These are phyloP conservation scores for Bisporella sp. DNA, from an alignment of 2,329 filamentous ascomycete species.

Conservation along the genomic window DNA sequence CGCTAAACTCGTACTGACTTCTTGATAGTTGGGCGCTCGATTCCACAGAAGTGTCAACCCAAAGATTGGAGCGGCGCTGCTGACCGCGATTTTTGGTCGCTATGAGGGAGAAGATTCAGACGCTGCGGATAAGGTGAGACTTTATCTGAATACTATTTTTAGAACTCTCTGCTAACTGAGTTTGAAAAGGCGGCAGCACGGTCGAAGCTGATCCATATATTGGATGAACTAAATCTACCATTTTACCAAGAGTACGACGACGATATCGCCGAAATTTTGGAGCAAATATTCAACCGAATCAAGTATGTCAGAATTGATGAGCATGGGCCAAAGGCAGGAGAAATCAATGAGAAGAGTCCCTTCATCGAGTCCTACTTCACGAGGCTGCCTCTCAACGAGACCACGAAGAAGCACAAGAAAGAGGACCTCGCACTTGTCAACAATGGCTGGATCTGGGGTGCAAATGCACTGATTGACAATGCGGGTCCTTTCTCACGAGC, in stretches of 20 bases:
- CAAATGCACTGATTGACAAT: constrained; percentile 89
- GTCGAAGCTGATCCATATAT: constrained; percentile 51
- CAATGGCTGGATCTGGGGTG: constrained; percentile 98
- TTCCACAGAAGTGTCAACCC: constrained; percentile 68
- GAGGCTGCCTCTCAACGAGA: constrained; percentile 70
- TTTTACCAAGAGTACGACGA: constrained; percentile 89
- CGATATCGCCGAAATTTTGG: constrained; percentile 74
- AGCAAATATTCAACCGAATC: constrained; percentile 89
- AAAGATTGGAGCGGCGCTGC: constrained; percentile 59
- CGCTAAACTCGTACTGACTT: too few species aligned
- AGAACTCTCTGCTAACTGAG: too few species aligned
- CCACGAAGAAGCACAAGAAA: constrained; percentile 67
- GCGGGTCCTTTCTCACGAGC: constrained; percentile 82
- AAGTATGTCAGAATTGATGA: constrained; percentile 94
- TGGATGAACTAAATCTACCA: constrained; percentile 80
- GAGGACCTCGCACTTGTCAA: constrained; percentile 80
- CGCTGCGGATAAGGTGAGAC: constrained; percentile 33
- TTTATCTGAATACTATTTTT: too few species aligned
- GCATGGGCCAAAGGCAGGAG: constrained; percentile 79
- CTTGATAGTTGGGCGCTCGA: constrained; percentile 51
- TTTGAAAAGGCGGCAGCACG: constrained; percentile 37
- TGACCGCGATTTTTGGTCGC: constrained; percentile 62
- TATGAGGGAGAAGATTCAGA: constrained; percentile 47
- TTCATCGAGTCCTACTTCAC: constrained; percentile 96
- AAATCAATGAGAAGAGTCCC: constrained; percentile 69